phyloP scores from a whole-genome alignment of 306 rosid genomes.

The Acmispon strigosus region DNA sequence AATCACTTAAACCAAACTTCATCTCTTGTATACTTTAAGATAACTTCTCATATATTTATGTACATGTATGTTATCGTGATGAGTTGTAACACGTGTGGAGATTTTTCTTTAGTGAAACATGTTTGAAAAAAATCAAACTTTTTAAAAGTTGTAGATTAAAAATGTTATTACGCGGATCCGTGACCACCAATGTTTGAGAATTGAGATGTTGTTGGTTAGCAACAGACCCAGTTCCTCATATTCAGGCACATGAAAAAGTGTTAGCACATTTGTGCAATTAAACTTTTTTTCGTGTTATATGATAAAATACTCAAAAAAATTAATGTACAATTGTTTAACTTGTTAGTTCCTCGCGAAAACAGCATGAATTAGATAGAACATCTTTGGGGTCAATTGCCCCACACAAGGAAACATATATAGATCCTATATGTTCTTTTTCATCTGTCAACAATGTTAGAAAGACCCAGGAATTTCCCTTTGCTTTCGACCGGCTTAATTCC shows the following conservation, averaged over 20 bases:
- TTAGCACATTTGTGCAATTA: neutral
- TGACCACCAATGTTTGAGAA: neutral
- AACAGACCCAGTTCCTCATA: constrained; percentile 16
- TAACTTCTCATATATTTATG: neutral
- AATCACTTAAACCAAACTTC: neutral
- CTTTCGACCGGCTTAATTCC: too few relatives aligned
- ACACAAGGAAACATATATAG: too few relatives aligned
- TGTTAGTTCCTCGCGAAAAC: too few relatives aligned
- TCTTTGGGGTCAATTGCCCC: too few relatives aligned
- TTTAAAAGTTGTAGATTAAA: neutral
- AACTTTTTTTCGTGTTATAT: too few relatives aligned
- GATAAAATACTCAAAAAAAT: too few relatives aligned
- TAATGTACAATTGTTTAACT: too few relatives aligned
- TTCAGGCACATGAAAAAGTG: neutral
- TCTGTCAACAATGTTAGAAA: too few relatives aligned
- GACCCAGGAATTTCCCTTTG: too few relatives aligned
- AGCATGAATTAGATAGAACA: too few relatives aligned
- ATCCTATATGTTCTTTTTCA: too few relatives aligned
- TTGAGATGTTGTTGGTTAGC: neutral
- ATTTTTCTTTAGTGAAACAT: neutral
- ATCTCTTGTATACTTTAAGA: neutral
- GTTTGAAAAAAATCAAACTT: neutral
- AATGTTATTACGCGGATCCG: neutral
- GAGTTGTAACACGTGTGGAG: neutral
- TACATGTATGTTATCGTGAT: neutral